Conservation (phyloP, 176 grass and related monocot species). For the Musa itinerans region DNA sequence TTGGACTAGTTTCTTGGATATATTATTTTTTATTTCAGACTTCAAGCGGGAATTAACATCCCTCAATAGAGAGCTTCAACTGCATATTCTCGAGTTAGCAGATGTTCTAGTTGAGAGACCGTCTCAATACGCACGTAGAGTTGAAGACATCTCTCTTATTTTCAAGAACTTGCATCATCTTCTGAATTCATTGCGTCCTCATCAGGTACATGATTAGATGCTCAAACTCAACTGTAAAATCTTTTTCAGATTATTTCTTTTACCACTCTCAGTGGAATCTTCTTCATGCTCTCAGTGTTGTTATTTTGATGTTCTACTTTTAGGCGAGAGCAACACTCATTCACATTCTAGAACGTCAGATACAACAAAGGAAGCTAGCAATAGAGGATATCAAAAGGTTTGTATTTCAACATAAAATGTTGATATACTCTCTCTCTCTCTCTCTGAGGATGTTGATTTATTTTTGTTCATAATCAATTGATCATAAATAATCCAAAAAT, state of each 20-base stretch:
- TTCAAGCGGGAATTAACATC: slow-evolving; percentile 83
- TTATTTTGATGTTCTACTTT: slow-evolving; percentile 11
- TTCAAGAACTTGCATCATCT: slow-evolving; percentile 85
- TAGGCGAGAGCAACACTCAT: slow-evolving; percentile 87
- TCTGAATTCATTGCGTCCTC: slow-evolving; percentile 75
- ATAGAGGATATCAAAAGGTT: slow-evolving; percentile 87
- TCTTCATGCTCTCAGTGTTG: background rate
- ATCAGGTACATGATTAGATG: slow-evolving; percentile 41
- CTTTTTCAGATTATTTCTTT: background rate
- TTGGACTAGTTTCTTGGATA: background rate
- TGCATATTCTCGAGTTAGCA: slow-evolving; percentile 88
- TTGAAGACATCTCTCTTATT: slow-evolving; percentile 89
- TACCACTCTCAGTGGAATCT: background rate
- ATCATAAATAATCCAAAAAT: too few relatives aligned
- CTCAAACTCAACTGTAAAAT: background rate
- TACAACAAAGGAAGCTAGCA: slow-evolving; percentile 68
- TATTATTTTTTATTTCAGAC: slow-evolving; percentile 39
- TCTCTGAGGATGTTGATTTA: background rate
- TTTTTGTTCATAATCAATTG: background rate
- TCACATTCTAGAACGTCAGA: slow-evolving; percentile 85
- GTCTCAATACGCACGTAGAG: slow-evolving; percentile 80
- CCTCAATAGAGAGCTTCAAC: slow-evolving; percentile 88
- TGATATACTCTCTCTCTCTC: background rate
- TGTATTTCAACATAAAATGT: background rate
- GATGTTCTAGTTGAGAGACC: slow-evolving; percentile 87